A percentile compares a stretch with the other conserved stretches of the same genome.
Conservation (phyloP, 495 filamentous ascomycete species). For the Elaphomyces granulatus region DNA sequence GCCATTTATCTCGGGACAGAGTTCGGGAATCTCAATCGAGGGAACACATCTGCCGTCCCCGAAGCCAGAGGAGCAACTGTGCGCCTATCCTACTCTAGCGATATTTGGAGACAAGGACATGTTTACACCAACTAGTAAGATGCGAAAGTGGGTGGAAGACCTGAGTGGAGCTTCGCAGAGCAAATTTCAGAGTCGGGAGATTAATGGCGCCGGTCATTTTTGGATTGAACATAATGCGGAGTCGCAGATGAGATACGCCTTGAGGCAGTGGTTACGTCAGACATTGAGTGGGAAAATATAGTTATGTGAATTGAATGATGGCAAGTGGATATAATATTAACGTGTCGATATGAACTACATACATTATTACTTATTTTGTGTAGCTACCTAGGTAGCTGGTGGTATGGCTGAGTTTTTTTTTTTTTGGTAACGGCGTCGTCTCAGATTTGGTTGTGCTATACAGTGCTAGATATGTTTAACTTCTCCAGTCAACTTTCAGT, state of each 20-base stretch:
- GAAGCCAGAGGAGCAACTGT: constrained; percentile 38
- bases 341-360: too few species aligned
- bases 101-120: constrained; percentile 68
- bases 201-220: constrained; percentile 67
- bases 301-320: too few species aligned
- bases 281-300: too few species aligned
- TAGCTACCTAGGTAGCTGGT: too few species aligned
- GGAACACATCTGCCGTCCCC: constrained; percentile 22
- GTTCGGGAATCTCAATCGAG: constrained; percentile 6
- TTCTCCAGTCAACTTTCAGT: too few species aligned
- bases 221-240: constrained; percentile 58
- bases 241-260: constrained; percentile 31
- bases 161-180: constrained; percentile 17
- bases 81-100: constrained; percentile 45
- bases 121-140: constrained; percentile 55
- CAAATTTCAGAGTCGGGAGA: constrained; percentile 38
- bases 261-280: constrained; percentile 33
- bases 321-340: too few species aligned
- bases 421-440: too few species aligned
- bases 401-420: too few species aligned
- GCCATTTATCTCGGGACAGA: constrained; percentile 16
- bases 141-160: constrained; percentile 54
- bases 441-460: too few species aligned
- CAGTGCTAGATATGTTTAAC: too few species aligned
- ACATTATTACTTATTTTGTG: too few species aligned